A percentile compares a stretch with the other conserved stretches of the same genome.
Evolutionary conservation across 2,329 filamentous ascomycete genomes (phyloP).

Genomic region (Trichoderma semiorbis): DNA sequence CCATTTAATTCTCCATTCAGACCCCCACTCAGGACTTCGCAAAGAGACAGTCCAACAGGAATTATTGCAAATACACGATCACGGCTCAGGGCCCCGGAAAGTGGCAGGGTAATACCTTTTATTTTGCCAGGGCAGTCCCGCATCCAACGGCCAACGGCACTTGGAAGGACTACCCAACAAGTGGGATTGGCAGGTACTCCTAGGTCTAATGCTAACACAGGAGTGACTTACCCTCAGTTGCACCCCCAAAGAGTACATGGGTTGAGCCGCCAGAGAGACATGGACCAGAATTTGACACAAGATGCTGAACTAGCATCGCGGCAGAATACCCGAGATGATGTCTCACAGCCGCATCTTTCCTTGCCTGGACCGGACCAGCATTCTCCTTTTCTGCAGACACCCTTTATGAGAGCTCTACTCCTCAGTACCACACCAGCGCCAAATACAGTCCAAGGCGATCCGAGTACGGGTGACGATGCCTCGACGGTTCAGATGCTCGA

Average conservation of each 20-base stretch:
- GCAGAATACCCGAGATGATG: not conserved
- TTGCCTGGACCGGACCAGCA: not conserved
- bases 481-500: not conserved
- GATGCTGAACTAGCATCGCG: not conserved
- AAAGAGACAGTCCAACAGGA: not conserved
- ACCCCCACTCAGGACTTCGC: not conserved
- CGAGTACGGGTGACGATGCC: not conserved
- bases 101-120: not conserved
- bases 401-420: conserved; percentile 13
- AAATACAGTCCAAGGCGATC: not conserved
- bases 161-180: not conserved
- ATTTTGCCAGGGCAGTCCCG: not conserved
- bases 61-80: not conserved
- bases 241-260: not conserved
- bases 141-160: not conserved
- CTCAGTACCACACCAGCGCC: not conserved
- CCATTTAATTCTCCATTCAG: not conserved
- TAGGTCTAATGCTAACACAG: too few relatives aligned
- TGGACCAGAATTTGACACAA: not conserved
- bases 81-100: not conserved
- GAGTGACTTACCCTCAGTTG: not conserved
- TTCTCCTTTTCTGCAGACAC: conserved; percentile 7
- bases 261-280: not conserved
- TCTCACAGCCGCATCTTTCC: not conserved
- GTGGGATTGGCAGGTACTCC: not conserved